A percentile compares a stretch with the other conserved stretches of the same genome.
Conservation (phyloP, 768 basidiomycete species). For the Agrocybe chaxingu region DNA sequence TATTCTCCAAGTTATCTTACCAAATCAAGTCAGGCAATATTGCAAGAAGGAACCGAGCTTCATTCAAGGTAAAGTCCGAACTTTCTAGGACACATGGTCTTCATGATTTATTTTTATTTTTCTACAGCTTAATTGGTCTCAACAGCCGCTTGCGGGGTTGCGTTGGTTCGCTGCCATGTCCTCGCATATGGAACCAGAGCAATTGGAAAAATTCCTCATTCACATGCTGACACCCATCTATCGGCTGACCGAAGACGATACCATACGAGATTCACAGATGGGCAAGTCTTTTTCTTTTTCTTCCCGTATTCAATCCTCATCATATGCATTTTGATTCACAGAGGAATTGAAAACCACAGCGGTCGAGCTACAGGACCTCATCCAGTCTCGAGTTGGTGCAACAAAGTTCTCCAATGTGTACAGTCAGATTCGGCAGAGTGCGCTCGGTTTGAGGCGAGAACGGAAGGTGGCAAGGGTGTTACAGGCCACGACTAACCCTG, state of each 20-base stretch:
- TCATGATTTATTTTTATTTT: conserved; percentile 6
- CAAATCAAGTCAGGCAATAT: conserved; percentile 78
- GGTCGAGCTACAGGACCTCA: conserved; percentile 79
- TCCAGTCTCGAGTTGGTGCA: conserved; percentile 86
- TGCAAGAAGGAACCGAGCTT: conserved; percentile 54
- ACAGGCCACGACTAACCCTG: conserved; percentile 71
- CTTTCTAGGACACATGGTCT: background rate
- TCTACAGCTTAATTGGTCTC: conserved; percentile 73
- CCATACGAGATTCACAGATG: conserved; percentile 73
- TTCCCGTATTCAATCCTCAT: background rate
- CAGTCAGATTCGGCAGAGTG: conserved; percentile 74
- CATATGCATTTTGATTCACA: conserved; percentile 23
- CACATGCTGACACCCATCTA: conserved; percentile 88
- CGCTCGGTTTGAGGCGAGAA: conserved; percentile 63
- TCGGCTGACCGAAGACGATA: conserved; percentile 85
- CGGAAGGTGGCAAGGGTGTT: conserved; percentile 59
- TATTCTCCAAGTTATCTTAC: conserved; percentile 93
- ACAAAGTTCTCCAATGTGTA: conserved; percentile 79
- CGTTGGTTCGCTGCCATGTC: conserved; percentile 95
- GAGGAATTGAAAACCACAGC: conserved; percentile 83
- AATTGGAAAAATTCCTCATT: conserved; percentile 67
- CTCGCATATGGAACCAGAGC: conserved; percentile 56
- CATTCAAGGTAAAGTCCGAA: conserved; percentile 34
- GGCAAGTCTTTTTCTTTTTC: conserved; percentile 43
- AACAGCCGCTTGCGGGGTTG: conserved; percentile 75